Evolutionary conservation across 345 rosid genomes (phyloP).

Genomic region (Salix purpurea): DNA sequence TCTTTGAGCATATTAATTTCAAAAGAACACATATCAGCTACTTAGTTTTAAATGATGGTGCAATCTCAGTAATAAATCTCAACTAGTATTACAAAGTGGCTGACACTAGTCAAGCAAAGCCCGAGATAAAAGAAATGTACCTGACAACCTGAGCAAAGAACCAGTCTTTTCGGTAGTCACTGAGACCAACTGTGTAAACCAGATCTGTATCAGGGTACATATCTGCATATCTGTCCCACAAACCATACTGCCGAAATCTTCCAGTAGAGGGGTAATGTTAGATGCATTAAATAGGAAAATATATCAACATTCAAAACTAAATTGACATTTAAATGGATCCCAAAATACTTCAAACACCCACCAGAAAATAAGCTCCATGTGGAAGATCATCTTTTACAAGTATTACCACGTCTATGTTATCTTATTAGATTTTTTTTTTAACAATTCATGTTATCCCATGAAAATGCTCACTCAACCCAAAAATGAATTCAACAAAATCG

Average conservation of each 20-base stretch:
- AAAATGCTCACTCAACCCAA: background rate
- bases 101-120: background rate
- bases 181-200: conserved; percentile 24
- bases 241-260: conserved; percentile 32
- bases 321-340: background rate
- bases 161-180: conserved; percentile 24
- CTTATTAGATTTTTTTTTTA: background rate
- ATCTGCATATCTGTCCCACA: conserved; percentile 28
- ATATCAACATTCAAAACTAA: background rate
- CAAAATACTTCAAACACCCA: background rate
- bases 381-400: background rate
- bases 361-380: background rate
- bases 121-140: background rate
- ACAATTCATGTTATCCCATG: background rate
- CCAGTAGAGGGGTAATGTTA: background rate
- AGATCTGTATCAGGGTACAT: conserved; percentile 24
- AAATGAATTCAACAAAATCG: background rate
- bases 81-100: background rate
- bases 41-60: background rate
- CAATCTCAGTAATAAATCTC: background rate
- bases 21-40: background rate
- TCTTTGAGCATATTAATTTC: background rate
- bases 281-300: background rate
- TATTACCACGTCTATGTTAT: background rate
- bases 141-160: conserved; percentile 30